phyloP scores from a whole-genome alignment of 2,329 filamentous ascomycete species.

The Fusarium subtropicale region DNA sequence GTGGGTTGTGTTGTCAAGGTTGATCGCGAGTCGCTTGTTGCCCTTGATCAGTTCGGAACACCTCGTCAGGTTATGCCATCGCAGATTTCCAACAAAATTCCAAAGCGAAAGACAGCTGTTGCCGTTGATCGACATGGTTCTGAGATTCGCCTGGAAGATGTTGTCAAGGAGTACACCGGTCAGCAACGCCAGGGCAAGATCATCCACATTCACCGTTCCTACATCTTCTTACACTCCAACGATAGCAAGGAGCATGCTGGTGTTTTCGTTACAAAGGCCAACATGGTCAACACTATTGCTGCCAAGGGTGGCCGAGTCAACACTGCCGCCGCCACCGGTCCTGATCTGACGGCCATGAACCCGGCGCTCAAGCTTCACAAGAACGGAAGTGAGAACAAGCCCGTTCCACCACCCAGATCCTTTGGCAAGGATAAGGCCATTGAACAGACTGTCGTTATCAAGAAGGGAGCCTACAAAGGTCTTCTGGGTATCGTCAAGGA shows the following conservation, averaged over 20 bases:
- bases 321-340: conserved; percentile 64
- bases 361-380: conserved; percentile 82
- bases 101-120: conserved; percentile 83
- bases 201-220: conserved; percentile 93
- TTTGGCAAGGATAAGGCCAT: conserved; percentile 86
- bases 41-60: conserved; percentile 91
- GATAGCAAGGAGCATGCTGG: conserved; percentile 86
- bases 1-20: conserved; percentile 96
- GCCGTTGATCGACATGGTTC: conserved; percentile 93
- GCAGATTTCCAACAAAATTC: conserved; percentile 90
- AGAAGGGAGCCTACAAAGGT: conserved; percentile 90
- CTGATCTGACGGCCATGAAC: conserved; percentile 92
- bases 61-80: conserved; percentile 86
- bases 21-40: conserved; percentile 89
- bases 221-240: conserved; percentile 88
- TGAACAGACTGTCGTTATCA: conserved; percentile 90
- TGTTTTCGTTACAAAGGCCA: conserved; percentile 87
- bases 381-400: conserved; percentile 62
- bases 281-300: conserved; percentile 89
- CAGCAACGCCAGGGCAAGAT: conserved; percentile 90
- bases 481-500: conserved; percentile 96
- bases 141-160: conserved; percentile 91
- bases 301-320: conserved; percentile 89
- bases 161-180: conserved; percentile 88
- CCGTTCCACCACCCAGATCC: conserved; percentile 74